A percentile compares a stretch with the other conserved stretches of the same genome.
These are phyloP conservation scores for Penicillium sp. DNA, from an alignment of 2,329 filamentous ascomycete genomes.

Conservation along the genomic window DNA sequence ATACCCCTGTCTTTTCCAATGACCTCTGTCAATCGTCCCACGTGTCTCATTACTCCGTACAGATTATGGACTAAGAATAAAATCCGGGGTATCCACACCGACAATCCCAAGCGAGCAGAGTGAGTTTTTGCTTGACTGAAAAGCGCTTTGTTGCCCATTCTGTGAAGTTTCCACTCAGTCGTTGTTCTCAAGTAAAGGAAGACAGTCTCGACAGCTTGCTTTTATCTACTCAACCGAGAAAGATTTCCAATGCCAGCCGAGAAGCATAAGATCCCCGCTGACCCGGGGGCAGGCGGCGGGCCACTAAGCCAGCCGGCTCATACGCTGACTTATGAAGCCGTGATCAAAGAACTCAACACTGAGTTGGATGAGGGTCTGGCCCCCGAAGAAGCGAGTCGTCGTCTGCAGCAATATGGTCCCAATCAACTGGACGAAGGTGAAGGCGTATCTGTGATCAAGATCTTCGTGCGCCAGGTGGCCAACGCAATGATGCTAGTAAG, in stretches of 20 bases:
- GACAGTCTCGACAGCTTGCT: no score
- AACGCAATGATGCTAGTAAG: constrained; percentile 65
- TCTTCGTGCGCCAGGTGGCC: constrained; percentile 63
- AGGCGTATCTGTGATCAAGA: constrained; percentile 67
- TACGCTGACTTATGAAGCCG: constrained; percentile 52
- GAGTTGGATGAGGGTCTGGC: constrained; percentile 58
- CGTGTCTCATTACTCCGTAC: no score
- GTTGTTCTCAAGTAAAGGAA: no score
- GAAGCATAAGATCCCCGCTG: constrained; percentile 7
- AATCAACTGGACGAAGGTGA: constrained; percentile 67
- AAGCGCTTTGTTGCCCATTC: no score
- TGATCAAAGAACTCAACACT: constrained; percentile 56
- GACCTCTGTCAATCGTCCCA: no score
- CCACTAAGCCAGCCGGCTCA: constrained; percentile 54
- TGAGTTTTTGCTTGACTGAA: no score
- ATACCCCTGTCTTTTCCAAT: no score
- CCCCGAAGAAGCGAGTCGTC: constrained; percentile 52
- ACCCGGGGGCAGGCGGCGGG: constrained; percentile 37
- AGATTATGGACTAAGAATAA: no score
- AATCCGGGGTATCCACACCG: no score
- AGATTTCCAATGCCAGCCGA: constrained; percentile 13
- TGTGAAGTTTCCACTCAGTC: no score
- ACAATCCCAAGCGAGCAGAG: no score
- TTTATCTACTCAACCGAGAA: not conserved
- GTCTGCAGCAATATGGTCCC: constrained; percentile 56